Base-by-base conservation (phyloP, 164 flowering plant genomes). In the Nelumbo lutea region DNA sequence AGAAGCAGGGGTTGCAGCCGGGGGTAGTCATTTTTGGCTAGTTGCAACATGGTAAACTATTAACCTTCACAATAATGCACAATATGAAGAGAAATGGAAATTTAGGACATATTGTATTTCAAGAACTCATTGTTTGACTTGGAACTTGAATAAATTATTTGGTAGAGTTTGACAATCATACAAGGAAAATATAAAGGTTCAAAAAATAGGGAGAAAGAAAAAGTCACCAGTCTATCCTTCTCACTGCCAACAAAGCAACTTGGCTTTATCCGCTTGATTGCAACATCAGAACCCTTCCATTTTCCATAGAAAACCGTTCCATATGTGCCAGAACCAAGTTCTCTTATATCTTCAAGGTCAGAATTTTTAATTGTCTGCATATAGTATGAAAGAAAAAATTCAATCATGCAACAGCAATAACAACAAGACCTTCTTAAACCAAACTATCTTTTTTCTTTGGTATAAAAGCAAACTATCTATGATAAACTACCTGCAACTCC, bases 171-270 rank as follows among this genome's bases (percentile, higher is more conserved):
- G 53, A 8, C 53, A 50, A 50, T 3, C 53, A 2, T 50, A 7
- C 8, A 2, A 50, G 53, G 8, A 3, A 3, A 50, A 2, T 50
- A 9, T 50, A 50, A 50, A 13, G 8, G 11, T 50, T 6, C 2
- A 50, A 50, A 50, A 38, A 52, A 59, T 14, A 7, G 40, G 15
- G 39, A 50, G 56, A 56, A 45, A 5, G n/a, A 51, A 67, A 64
- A 27, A 64, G n/a, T 70, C 71, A 83, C 86, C 84, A 81, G 27
- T 61, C 77, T 67, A 14, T 81, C 77, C 61, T 79, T 57, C 55
- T 77, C 63, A 42, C 59, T 71, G 8, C 69, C 79, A 67, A 66
- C 38, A 56, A 79, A 79, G 77, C 81, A 77, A 58, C 79, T 66
- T 42, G 41, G 69, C 27, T 73, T 73, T 51, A 73, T 68, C 41